Conservation (phyloP, 2,329 filamentous ascomycete genomes). For the Pseudopyricularia cyperi region DNA sequence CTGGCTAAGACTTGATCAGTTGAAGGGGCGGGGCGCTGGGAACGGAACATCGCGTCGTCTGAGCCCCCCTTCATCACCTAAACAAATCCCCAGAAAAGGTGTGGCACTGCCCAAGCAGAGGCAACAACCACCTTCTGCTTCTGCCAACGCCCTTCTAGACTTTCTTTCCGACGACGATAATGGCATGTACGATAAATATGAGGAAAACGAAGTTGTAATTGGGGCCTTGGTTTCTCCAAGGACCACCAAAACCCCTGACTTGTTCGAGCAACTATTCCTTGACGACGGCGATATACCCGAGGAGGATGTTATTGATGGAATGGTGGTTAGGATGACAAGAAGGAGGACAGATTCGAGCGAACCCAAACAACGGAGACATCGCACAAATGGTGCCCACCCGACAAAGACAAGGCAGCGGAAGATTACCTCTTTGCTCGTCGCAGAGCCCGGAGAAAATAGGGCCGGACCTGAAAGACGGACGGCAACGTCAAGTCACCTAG, state of each 20-base stretch:
- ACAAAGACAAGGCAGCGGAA: slow-evolving; percentile 14
- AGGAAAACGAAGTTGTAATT: slow-evolving; percentile 1
- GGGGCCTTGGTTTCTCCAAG: background rate
- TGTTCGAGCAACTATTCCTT: slow-evolving; percentile 13
- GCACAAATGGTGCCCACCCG: background rate
- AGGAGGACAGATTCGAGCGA: slow-evolving; percentile 13
- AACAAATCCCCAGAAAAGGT: slow-evolving; percentile 28
- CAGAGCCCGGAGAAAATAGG: background rate
- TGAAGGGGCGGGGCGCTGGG: slow-evolving; percentile 19
- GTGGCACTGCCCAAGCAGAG: slow-evolving; percentile 32
- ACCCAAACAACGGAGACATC: slow-evolving; percentile 3
- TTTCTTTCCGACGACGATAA: slow-evolving; percentile 30
- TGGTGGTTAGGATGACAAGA: slow-evolving; percentile 27
- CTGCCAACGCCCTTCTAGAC: slow-evolving; percentile 11
- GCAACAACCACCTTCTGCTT: slow-evolving; percentile 10
- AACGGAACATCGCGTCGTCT: slow-evolving; percentile 13
- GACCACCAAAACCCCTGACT: background rate
- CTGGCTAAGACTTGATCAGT: slow-evolving; percentile 48
- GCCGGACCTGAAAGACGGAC: background rate
- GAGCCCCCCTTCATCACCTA: slow-evolving; percentile 20
- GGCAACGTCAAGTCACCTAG: background rate
- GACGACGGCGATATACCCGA: slow-evolving; percentile 37
- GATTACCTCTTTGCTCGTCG: slow-evolving; percentile 13
- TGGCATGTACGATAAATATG: slow-evolving; percentile 5
- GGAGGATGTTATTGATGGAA: slow-evolving; percentile 37